These are phyloP conservation scores for Dendrobium chrysotoxum DNA, from an alignment of 106 monocot species.

Conservation along the genomic window DNA sequence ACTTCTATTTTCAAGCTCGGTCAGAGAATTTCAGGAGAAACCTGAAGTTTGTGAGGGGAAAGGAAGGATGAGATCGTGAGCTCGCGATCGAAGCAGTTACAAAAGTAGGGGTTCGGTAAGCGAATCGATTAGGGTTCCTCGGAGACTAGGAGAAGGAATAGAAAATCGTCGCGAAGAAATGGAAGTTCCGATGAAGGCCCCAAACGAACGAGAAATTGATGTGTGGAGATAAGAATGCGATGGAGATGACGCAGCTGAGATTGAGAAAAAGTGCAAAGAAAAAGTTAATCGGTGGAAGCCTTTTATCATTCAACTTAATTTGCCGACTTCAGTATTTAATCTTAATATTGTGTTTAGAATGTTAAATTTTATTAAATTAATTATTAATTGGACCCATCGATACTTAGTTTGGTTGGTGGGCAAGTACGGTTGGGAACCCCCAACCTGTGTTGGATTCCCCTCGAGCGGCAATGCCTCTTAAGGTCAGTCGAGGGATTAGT, in stretches of 20 bases:
- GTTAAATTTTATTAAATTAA: too few species aligned
- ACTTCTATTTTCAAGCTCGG: neutral
- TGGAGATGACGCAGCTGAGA: neutral
- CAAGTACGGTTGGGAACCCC: too few species aligned
- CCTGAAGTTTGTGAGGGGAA: neutral
- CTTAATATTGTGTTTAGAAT: too few species aligned
- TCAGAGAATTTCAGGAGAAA: neutral
- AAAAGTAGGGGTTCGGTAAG: neutral
- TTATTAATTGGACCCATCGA: too few species aligned
- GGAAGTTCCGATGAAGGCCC: neutral
- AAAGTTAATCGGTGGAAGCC: too few species aligned
- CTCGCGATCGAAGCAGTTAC: neutral
- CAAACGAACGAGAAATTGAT: neutral
- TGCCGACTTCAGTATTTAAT: too few species aligned
- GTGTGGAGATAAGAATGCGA: neutral
- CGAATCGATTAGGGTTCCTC: neutral
- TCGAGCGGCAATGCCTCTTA: too few species aligned
- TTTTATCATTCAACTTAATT: too few species aligned
- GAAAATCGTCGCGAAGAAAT: neutral
- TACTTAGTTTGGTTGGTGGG: too few species aligned
- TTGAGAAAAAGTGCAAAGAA: too few species aligned
- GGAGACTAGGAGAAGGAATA: neutral
- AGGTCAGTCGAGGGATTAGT: too few species aligned
- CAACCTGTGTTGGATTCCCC: too few species aligned
- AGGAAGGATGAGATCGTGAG: neutral